A percentile compares a stretch with the other conserved stretches of the same genome.
Evolutionary conservation across 139 green algal species (phyloP).

Genomic region (Nannochloris sp.): DNA sequence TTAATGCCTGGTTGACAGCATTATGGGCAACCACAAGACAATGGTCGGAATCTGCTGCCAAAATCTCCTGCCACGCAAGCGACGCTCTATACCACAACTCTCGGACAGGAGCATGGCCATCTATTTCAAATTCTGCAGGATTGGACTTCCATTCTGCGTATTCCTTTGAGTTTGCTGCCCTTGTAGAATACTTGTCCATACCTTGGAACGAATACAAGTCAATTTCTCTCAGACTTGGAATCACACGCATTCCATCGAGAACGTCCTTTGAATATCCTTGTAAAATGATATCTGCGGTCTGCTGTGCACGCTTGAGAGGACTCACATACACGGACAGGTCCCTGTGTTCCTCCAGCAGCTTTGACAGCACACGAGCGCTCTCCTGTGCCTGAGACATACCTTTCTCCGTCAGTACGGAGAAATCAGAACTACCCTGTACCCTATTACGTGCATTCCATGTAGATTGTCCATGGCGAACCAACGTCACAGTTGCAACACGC

Average conservation of each 20-base stretch:
- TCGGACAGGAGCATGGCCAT: slow-evolving; percentile 67
- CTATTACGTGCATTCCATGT: slow-evolving; percentile 89
- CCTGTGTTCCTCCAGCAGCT: slow-evolving; percentile 13
- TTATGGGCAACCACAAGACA: slow-evolving; percentile 93
- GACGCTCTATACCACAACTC: slow-evolving; percentile 77
- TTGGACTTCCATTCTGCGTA: slow-evolving; percentile 72
- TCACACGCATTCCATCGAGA: background rate
- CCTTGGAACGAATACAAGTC: slow-evolving; percentile 96
- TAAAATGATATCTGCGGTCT: slow-evolving; percentile 64
- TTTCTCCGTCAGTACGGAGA: slow-evolving; percentile 76
- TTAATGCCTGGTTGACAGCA: slow-evolving; percentile 81
- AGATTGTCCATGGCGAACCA: slow-evolving; percentile 89
- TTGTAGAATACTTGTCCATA: slow-evolving; percentile 77
- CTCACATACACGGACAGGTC: slow-evolving; percentile 64
- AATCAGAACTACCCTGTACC: slow-evolving; percentile 85
- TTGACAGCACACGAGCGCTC: slow-evolving; percentile 46
- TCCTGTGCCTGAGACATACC: slow-evolving; percentile 71
- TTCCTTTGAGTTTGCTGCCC: slow-evolving; percentile 48
- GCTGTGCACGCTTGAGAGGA: slow-evolving; percentile 61
- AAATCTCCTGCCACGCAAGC: slow-evolving; percentile 74
- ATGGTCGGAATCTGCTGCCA: slow-evolving; percentile 20
- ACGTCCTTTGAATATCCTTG: slow-evolving; percentile 45
- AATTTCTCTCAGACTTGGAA: slow-evolving; percentile 77
- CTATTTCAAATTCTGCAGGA: slow-evolving; percentile 73
- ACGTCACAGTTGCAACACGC: slow-evolving; percentile 42